These are phyloP conservation scores for Cylindrodendrum hubeiense DNA, from an alignment of 2,329 filamentous ascomycete genomes.

Conservation along the genomic window DNA sequence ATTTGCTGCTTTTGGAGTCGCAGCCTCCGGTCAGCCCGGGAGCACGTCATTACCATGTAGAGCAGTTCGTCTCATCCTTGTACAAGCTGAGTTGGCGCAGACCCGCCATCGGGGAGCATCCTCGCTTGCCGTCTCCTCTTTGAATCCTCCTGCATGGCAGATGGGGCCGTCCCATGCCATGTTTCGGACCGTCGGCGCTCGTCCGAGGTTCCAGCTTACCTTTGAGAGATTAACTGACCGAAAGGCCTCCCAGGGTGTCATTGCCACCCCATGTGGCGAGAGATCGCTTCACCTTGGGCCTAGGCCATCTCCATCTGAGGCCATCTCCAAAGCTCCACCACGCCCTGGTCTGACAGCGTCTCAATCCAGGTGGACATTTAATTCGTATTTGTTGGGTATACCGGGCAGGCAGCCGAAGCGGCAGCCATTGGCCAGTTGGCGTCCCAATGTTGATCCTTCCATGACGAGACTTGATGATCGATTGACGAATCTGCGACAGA, in stretches of 20 bases:
- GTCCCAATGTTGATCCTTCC: constrained; percentile 17
- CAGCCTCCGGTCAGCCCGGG: constrained; percentile 21
- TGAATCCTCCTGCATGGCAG: constrained; percentile 23
- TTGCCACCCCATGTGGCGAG: constrained; percentile 13
- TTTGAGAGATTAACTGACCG: constrained; percentile 31
- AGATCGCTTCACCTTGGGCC: constrained; percentile 12
- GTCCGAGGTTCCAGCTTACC: constrained; percentile 38
- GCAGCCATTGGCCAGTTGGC: not conserved
- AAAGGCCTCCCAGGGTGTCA: constrained; percentile 16
- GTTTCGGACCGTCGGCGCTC: constrained; percentile 41
- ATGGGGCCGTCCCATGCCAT: constrained; percentile 31
- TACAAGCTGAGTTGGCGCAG: constrained; percentile 19
- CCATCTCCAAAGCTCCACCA: constrained; percentile 10
- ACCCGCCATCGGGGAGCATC: constrained; percentile 22
- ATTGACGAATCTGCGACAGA: constrained; percentile 36
- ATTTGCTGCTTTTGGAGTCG: constrained; percentile 6
- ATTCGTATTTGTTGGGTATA: not conserved
- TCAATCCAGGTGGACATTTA: not conserved
- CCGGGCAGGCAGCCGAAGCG: not conserved
- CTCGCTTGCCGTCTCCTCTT: constrained; percentile 17
- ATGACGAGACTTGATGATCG: constrained; percentile 30
- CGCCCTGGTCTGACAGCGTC: not conserved
- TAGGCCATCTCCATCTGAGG: constrained; percentile 5
- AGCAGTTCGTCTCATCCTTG: constrained; percentile 29
- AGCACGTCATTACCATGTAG: constrained; percentile 31